Percentiles rank a stretch among this genome's conserved stretches.
Evolutionary conservation across 1,139 yeast genomes (phyloP).

Genomic region (Eremothecium gossypii): DNA sequence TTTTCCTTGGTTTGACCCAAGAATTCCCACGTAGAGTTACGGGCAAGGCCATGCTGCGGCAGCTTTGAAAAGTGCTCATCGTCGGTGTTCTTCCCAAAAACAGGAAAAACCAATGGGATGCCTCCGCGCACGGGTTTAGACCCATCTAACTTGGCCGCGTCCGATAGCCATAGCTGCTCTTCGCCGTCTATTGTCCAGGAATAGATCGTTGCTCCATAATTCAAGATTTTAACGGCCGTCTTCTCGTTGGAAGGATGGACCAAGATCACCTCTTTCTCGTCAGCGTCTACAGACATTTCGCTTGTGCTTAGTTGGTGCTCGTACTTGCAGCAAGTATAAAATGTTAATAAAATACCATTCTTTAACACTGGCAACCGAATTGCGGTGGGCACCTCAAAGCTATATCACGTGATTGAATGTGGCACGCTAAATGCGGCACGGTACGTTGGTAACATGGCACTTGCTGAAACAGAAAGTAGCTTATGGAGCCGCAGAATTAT

Average conservation of each 20-base stretch:
- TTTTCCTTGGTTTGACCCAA: slow-evolving; percentile 62
- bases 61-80: slow-evolving; percentile 35
- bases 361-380: too few species aligned
- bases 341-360: too few species aligned
- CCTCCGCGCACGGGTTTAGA: slow-evolving; percentile 94
- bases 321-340: too few species aligned
- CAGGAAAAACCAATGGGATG: slow-evolving; percentile 90
- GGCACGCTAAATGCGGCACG: too few species aligned
- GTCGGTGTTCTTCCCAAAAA: slow-evolving; percentile 68
- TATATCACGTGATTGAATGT: too few species aligned
- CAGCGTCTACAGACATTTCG: slow-evolving; percentile 46
- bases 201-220: slow-evolving; percentile 79
- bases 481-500: too few species aligned
- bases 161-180: slow-evolving; percentile 67
- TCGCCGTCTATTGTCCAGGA: slow-evolving; percentile 68
- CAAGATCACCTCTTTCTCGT: slow-evolving; percentile 52
- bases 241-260: slow-evolving; percentile 45
- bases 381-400: too few species aligned
- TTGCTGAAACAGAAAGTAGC: too few species aligned
- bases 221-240: slow-evolving; percentile 57
- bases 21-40: slow-evolving; percentile 85
- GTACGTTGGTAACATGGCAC: too few species aligned
- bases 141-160: slow-evolving; percentile 80
- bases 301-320: too few species aligned
- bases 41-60: slow-evolving; percentile 95